A percentile compares a stretch with the other conserved stretches of the same genome.
Conservation (phyloP, 257 asterid species). For the Perilla frutescens region DNA sequence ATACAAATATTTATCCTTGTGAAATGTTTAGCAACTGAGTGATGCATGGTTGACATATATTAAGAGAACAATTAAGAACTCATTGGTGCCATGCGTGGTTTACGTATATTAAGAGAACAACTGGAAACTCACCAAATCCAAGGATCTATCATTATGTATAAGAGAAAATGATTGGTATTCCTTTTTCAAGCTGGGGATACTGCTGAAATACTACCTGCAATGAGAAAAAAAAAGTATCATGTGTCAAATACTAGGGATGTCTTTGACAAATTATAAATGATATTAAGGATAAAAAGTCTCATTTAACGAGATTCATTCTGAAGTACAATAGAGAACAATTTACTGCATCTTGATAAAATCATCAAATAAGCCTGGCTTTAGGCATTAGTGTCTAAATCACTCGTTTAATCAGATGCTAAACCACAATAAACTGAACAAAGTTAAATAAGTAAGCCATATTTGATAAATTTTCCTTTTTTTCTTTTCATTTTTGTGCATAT, state of each 20-base stretch:
- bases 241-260: slow-evolving; percentile 34
- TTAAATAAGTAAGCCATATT: not conserved
- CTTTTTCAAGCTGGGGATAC: slow-evolving; percentile 94
- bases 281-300: not conserved
- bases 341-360: slow-evolving; percentile 10
- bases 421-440: not conserved
- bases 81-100: slow-evolving; percentile 51
- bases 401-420: not conserved
- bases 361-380: slow-evolving; percentile 22
- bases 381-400: not conserved
- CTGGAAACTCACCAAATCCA: slow-evolving; percentile 82
- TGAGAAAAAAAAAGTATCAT: slow-evolving; percentile 17
- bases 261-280: not conserved
- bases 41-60: slow-evolving; percentile 23
- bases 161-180: slow-evolving; percentile 96
- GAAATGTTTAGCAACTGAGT: not conserved
- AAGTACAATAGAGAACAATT: slow-evolving; percentile 11
- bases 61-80: slow-evolving; percentile 39
- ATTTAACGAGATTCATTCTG: slow-evolving; percentile 5
- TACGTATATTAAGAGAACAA: slow-evolving; percentile 23
- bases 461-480: not conserved
- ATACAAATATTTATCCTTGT: slow-evolving; percentile 3
- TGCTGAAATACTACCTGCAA: slow-evolving; percentile 82
- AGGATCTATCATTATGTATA: slow-evolving; percentile 73
- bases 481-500: too few relatives aligned